phyloP scores from a whole-genome alignment of 2,329 filamentous ascomycete species.

The Venturia carpophila region DNA sequence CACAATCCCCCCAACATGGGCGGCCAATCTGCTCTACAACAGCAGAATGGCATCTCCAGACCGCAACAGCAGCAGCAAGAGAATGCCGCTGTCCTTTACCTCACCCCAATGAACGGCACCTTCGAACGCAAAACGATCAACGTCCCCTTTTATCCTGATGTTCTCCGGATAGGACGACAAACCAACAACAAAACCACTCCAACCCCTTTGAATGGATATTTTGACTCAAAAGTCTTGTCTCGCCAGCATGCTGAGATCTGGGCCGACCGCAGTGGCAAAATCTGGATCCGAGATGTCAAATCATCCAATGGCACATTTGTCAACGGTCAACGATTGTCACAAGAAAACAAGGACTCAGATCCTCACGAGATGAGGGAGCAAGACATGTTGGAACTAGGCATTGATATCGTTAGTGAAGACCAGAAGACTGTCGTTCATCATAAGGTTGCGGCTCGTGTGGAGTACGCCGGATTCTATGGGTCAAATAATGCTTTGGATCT shows the following conservation, averaged over 20 bases:
- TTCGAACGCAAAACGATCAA: conserved; percentile 96
- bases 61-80: conserved; percentile 44
- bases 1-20: conserved; percentile 55
- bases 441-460: conserved; percentile 94
- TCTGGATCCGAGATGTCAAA: conserved; percentile 95
- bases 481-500: conserved; percentile 75
- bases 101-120: conserved; percentile 87
- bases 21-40: conserved; percentile 60
- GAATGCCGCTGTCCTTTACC: conserved; percentile 66
- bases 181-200: conserved; percentile 95
- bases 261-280: conserved; percentile 75
- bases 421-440: conserved; percentile 98
- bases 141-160: conserved; percentile 90
- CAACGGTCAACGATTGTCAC: conserved; percentile 81
- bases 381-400: conserved; percentile 88
- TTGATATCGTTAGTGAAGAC: conserved; percentile 97
- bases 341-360: conserved; percentile 92
- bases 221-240: conserved; percentile 96
- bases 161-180: conserved; percentile 85
- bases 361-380: conserved; percentile 87
- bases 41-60: conserved; percentile 46
- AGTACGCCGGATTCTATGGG: conserved; percentile 80
- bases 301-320: conserved; percentile 99
- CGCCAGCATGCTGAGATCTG: conserved; percentile 94
- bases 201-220: conserved; percentile 85